Evolutionary conservation across 1,139 yeast species (phyloP).

Genomic region (Blastobotrys malaysiensis): DNA sequence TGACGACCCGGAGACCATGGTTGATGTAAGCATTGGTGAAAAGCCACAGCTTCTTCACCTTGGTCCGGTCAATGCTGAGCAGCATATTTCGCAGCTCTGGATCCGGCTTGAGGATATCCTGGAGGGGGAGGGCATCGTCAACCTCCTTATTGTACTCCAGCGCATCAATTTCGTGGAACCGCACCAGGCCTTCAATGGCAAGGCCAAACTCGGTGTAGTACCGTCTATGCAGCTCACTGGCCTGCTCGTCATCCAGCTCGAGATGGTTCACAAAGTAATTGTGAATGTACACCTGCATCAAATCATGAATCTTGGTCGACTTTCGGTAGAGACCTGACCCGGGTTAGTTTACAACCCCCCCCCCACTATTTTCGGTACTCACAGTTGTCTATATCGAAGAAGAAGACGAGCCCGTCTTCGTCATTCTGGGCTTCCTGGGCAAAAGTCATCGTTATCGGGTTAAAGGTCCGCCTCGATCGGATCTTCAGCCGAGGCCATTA

Average conservation of each 20-base stretch:
- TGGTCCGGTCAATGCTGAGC: conserved; percentile 35
- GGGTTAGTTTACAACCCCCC: neutral
- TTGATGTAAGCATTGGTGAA: conserved; percentile 91
- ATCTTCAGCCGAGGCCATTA: no score
- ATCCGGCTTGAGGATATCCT: conserved; percentile 59
- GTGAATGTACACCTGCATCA: conserved; percentile 85
- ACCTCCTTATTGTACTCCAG: conserved; percentile 81
- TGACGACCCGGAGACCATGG: conserved; percentile 71
- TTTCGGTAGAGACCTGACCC: conserved; percentile 57
- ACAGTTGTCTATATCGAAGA: conserved; percentile 90
- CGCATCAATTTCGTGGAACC: conserved; percentile 79
- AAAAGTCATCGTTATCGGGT: neutral
- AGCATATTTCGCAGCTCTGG: conserved; percentile 34
- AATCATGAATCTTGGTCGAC: conserved; percentile 68
- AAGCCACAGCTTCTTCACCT: conserved; percentile 66
- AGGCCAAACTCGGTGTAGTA: conserved; percentile 87
- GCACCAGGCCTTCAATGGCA: conserved; percentile 86
- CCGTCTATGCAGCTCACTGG: conserved; percentile 59
- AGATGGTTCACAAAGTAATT: conserved; percentile 67
- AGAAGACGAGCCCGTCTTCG: conserved; percentile 50
- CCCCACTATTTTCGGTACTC: conserved; percentile 11
- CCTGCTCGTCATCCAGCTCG: conserved; percentile 64
- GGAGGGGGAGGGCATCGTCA: conserved; percentile 88
- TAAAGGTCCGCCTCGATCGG: neutral
- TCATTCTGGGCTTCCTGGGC: conserved; percentile 10